Evolutionary conservation across 2,329 filamentous ascomycete species (phyloP).

Genomic region (Emmonsia crescens): DNA sequence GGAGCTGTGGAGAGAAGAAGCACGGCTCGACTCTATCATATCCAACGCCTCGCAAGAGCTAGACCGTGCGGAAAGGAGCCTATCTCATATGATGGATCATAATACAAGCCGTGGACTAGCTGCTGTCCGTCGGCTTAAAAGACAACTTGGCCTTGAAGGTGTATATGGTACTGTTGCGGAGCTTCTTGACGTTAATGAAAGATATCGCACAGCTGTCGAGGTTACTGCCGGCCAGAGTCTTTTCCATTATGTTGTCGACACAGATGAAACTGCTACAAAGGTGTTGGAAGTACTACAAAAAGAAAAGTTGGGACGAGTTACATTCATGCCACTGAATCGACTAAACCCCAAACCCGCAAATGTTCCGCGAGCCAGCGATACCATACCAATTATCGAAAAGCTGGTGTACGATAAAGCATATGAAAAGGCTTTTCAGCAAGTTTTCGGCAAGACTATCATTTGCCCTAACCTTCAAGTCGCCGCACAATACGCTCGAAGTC

Average conservation of each 20-base stretch:
- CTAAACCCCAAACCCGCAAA: constrained; percentile 61
- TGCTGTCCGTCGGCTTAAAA: constrained; percentile 73
- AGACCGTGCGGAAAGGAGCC: constrained; percentile 62
- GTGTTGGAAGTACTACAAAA: constrained; percentile 70
- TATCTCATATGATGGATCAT: constrained; percentile 80
- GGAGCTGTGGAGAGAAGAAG: constrained; percentile 76
- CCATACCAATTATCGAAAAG: constrained; percentile 76
- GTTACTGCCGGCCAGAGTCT: constrained; percentile 85
- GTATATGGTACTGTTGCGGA: constrained; percentile 91
- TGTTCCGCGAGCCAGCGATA: constrained; percentile 76
- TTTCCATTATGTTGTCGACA: constrained; percentile 94
- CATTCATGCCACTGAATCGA: constrained; percentile 86
- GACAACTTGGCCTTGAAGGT: constrained; percentile 66
- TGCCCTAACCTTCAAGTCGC: constrained; percentile 83
- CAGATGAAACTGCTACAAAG: constrained; percentile 71
- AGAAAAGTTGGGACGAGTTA: constrained; percentile 73
- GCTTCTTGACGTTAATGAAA: constrained; percentile 74
- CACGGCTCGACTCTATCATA: constrained; percentile 70
- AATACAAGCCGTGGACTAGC: constrained; percentile 77
- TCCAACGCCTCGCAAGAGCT: constrained; percentile 65
- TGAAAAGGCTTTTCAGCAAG: constrained; percentile 80
- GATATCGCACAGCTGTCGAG: constrained; percentile 80
- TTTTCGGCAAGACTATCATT: constrained; percentile 91
- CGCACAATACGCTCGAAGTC: constrained; percentile 81
- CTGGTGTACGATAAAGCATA: constrained; percentile 66